A percentile compares a stretch with the other conserved stretches of the same genome.
These are phyloP conservation scores for Sporothrix humicola DNA, from an alignment of 2,329 filamentous ascomycete genomes.

Conservation along the genomic window DNA sequence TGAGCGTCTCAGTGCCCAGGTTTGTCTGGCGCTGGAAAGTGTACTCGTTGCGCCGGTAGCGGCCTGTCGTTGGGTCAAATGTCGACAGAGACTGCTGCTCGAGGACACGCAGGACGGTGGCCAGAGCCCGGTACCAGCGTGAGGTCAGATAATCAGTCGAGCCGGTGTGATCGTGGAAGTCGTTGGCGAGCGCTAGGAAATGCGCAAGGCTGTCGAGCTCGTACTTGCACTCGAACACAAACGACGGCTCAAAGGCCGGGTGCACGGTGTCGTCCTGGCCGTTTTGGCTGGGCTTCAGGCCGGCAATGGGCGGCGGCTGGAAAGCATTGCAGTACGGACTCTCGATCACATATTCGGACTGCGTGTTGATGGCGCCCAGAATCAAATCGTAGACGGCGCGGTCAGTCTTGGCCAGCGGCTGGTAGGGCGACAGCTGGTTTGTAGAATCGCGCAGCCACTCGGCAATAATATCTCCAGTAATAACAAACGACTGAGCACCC, in stretches of 20 bases:
- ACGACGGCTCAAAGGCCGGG: constrained; percentile 79
- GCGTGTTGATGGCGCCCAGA: constrained; percentile 48
- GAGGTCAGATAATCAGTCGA: constrained; percentile 75
- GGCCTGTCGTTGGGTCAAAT: constrained; percentile 71
- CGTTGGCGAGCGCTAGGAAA: constrained; percentile 83
- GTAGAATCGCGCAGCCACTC: constrained; percentile 92
- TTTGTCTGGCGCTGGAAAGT: constrained; percentile 84
- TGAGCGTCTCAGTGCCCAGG: constrained; percentile 87
- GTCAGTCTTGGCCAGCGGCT: constrained; percentile 81
- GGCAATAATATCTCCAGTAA: constrained; percentile 88
- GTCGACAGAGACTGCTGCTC: constrained; percentile 80
- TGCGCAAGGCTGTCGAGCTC: constrained; percentile 94
- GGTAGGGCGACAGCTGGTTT: constrained; percentile 92
- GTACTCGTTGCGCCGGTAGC: constrained; percentile 76
- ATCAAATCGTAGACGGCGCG: constrained; percentile 67
- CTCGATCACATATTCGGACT: constrained; percentile 91
- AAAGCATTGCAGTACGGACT: constrained; percentile 98
- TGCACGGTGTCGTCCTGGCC: constrained; percentile 85
- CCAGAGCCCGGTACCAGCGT: constrained; percentile 79
- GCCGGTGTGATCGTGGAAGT: constrained; percentile 79
- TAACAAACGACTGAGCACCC: constrained; percentile 88
- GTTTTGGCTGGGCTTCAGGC: constrained; percentile 71
- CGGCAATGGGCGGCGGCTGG: constrained; percentile 86
- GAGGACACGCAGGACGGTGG: constrained; percentile 75
- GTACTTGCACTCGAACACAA: constrained; percentile 98